Evolutionary conservation across 2,329 filamentous ascomycete genomes (phyloP).

Genomic region (Trichoderma koningii): DNA sequence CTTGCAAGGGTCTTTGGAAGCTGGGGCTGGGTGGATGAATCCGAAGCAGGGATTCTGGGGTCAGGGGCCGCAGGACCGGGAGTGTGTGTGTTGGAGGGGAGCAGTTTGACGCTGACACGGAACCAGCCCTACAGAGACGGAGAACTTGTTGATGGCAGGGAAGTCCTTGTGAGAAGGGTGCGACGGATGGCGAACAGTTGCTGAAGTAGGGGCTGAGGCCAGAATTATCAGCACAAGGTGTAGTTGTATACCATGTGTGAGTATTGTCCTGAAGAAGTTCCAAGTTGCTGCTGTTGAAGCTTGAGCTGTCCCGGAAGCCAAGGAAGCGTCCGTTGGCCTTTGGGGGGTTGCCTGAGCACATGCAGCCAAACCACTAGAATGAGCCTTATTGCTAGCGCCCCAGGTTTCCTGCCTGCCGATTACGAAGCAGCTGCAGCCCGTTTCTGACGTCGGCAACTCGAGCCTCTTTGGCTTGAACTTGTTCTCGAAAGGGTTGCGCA

Average conservation of each 20-base stretch:
- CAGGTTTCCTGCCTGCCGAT: neutral
- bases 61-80: neutral
- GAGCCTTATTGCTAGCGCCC: neutral
- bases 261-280: no score
- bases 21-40: neutral
- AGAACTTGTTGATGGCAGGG: neutral
- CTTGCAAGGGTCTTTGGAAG: neutral
- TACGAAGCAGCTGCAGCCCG: constrained; percentile 1
- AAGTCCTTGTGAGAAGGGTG: neutral
- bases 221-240: no score
- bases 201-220: no score
- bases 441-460: constrained; percentile 1
- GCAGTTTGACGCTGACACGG: neutral
- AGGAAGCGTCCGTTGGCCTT: neutral
- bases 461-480: no score
- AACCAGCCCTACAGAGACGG: constrained; percentile 2
- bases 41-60: constrained; percentile 7
- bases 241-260: no score
- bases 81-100: no score
- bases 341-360: no score
- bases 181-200: neutral
- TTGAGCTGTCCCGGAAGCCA: neutral
- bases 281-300: no score
- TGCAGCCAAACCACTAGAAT: neutral
- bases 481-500: no score